A percentile compares a stretch with the other conserved stretches of the same genome.
Conservation (phyloP, 2,329 filamentous ascomycete species). For the Fusarium guadeloupense region DNA sequence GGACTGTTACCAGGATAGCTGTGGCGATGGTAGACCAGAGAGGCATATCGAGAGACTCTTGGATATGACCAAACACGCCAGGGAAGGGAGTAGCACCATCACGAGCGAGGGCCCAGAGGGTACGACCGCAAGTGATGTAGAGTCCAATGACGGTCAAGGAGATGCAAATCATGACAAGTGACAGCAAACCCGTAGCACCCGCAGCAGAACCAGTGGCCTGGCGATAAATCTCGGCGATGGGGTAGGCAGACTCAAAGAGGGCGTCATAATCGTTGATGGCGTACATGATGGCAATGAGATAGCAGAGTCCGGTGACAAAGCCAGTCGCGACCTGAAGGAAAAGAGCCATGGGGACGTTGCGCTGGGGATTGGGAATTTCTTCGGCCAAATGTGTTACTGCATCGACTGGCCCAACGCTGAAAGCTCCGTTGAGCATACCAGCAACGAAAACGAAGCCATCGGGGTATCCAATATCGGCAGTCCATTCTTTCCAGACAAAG, state of each 20-base stretch:
- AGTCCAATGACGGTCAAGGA: conserved; percentile 48
- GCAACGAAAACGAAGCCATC: conserved; percentile 54
- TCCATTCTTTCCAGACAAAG: conserved; percentile 55
- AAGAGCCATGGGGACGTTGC: conserved; percentile 64
- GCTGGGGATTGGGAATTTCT: conserved; percentile 64
- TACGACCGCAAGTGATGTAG: conserved; percentile 52
- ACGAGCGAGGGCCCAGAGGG: conserved; percentile 53
- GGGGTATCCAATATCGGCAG: conserved; percentile 51
- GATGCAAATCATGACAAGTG: conserved; percentile 53
- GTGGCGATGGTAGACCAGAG: conserved; percentile 61
- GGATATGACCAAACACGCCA: conserved; percentile 42
- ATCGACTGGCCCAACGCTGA: conserved; percentile 72
- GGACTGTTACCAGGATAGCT: conserved; percentile 55
- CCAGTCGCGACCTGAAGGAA: conserved; percentile 60
- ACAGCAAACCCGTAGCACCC: conserved; percentile 61
- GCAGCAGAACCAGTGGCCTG: conserved; percentile 63
- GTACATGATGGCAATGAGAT: conserved; percentile 66
- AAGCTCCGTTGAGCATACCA: conserved; percentile 70
- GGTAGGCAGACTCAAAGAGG: conserved; percentile 61
- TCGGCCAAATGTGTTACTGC: conserved; percentile 72
- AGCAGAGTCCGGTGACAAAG: conserved; percentile 62
- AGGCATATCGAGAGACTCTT: conserved; percentile 47
- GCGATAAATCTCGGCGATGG: conserved; percentile 72
- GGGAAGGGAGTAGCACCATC: conserved; percentile 52
- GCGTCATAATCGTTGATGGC: conserved; percentile 65